phyloP scores from a whole-genome alignment of 306 rosid species.

The Abrus pulchellus region DNA sequence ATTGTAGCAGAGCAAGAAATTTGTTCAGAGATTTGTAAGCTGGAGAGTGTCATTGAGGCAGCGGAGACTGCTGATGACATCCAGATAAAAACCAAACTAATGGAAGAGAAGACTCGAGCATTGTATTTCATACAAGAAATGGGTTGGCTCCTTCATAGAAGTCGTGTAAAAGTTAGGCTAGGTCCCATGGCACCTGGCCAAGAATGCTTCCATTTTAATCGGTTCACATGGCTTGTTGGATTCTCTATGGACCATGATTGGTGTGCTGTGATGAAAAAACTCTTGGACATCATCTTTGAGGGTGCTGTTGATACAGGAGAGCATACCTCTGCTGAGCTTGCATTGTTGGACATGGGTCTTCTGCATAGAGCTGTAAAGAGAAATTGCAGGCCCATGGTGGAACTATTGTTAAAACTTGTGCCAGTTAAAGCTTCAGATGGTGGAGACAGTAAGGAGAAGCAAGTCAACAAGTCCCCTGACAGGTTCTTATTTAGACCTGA shows the following conservation, averaged over 20 bases:
- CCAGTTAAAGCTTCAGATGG: conserved; percentile 53
- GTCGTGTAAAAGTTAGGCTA: conserved; percentile 63
- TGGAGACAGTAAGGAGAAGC: conserved; percentile 55
- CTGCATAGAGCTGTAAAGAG: conserved; percentile 88
- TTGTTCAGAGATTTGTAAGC: conserved; percentile 80
- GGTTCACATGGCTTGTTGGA: conserved; percentile 83
- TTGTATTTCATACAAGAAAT: conserved; percentile 84
- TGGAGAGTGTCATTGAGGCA: conserved; percentile 72
- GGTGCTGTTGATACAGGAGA: conserved; percentile 73
- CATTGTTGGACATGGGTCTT: conserved; percentile 76
- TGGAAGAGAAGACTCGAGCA: conserved; percentile 75
- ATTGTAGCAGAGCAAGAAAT: conserved; percentile 88
- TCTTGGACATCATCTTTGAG: conserved; percentile 70
- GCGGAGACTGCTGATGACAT: conserved; percentile 56
- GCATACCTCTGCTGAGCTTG: conserved; percentile 61
- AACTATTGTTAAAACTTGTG: conserved; percentile 69
- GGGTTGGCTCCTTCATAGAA: conserved; percentile 96
- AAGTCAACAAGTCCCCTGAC: conserved; percentile 45
- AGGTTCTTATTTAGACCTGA: conserved; percentile 80
- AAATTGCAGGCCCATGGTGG: conserved; percentile 78
- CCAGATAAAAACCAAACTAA: conserved; percentile 48
- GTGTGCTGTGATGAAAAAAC: conserved; percentile 85
- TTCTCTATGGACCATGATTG: conserved; percentile 92
- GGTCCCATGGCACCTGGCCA: conserved; percentile 68
- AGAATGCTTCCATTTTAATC: conserved; percentile 64